Evolutionary conservation across 495 filamentous ascomycete genomes (phyloP).

Genomic region (Neurospora intermedia): DNA sequence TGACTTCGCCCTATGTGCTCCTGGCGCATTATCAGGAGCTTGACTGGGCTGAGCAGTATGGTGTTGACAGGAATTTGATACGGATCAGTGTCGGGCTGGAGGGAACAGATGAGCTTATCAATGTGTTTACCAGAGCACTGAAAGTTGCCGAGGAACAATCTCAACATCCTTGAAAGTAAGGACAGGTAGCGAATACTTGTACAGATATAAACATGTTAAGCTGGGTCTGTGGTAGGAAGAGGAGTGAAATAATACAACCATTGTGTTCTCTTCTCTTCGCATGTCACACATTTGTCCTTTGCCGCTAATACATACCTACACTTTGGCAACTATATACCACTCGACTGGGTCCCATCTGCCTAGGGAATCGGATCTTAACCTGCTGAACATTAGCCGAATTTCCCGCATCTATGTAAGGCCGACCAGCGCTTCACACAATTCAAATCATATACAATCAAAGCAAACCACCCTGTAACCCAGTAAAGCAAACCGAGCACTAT

Average conservation of each 20-base stretch:
- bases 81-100: slow-evolving; percentile 88
- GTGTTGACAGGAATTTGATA: slow-evolving; percentile 66
- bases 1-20: slow-evolving; percentile 79
- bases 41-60: slow-evolving; percentile 75
- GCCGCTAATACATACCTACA: neutral
- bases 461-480: too few species aligned
- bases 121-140: slow-evolving; percentile 39
- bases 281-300: neutral
- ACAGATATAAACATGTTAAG: neutral
- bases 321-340: neutral
- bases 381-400: neutral
- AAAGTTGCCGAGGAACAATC: slow-evolving; percentile 27
- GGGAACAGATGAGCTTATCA: slow-evolving; percentile 52
- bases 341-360: neutral
- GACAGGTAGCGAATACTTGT: neutral
- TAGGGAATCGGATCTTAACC: neutral
- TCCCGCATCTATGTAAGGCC: neutral
- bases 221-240: neutral
- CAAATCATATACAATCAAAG: too few species aligned
- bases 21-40: slow-evolving; percentile 88
- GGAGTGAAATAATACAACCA: neutral
- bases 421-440: too few species aligned
- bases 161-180: neutral
- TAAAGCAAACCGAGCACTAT: too few species aligned
- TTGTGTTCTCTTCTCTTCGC: neutral